A percentile compares a stretch with the other conserved stretches of the same genome.
These are phyloP conservation scores for Fusarium pseudograminearum DNA, from an alignment of 2,329 filamentous ascomycete species.

Conservation along the genomic window DNA sequence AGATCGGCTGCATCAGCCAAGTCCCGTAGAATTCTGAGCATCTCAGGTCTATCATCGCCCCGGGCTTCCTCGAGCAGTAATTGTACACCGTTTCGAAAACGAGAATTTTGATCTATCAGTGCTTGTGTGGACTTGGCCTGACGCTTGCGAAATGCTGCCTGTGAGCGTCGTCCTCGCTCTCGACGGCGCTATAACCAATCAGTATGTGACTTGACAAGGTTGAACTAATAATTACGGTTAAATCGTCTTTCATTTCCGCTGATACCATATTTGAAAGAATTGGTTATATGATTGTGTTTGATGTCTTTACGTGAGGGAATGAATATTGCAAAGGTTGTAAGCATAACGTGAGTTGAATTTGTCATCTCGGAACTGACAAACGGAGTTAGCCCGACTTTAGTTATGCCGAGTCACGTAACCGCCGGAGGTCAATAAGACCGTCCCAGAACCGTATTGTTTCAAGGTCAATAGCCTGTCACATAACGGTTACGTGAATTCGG, in stretches of 20 bases:
- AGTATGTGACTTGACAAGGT: not conserved
- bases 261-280: not conserved
- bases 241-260: not conserved
- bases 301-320: not conserved
- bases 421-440: not conserved
- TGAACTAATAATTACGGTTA: not conserved
- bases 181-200: constrained; percentile 3
- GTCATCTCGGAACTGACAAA: not conserved
- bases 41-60: not conserved
- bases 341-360: not conserved
- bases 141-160: constrained; percentile 18
- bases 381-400: not conserved
- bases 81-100: not conserved
- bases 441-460: not conserved
- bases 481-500: constrained; percentile 2
- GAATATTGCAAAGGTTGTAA: not conserved
- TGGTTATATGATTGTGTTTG: not conserved
- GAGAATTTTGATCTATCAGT: not conserved
- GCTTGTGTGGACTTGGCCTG: not conserved
- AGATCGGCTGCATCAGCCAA: not conserved
- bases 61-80: not conserved
- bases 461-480: not conserved
- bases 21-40: not conserved
- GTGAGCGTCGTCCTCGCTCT: constrained; percentile 16
- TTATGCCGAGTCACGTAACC: constrained; percentile 23